Evolutionary conservation across 768 basidiomycete species (phyloP).

Genomic region (Phylloporus sp.): DNA sequence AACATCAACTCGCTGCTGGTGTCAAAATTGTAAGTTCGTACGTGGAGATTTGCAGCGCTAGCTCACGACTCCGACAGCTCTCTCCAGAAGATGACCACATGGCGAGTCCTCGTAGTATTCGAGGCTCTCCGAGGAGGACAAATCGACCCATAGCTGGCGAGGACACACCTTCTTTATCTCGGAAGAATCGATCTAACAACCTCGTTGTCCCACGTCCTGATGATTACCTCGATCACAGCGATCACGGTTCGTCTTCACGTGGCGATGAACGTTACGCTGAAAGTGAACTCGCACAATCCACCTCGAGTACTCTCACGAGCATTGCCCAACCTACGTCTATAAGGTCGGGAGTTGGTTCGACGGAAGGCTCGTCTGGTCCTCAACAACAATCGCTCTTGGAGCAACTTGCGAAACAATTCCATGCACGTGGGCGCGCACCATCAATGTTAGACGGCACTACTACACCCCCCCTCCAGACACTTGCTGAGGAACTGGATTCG

Average conservation of each 20-base stretch:
- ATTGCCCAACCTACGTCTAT: constrained; percentile 55
- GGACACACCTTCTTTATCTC: constrained; percentile 37
- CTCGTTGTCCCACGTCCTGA: constrained; percentile 42
- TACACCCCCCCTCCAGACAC: constrained; percentile 32
- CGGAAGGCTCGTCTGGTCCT: constrained; percentile 30
- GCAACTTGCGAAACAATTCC: constrained; percentile 55
- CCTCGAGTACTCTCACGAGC: constrained; percentile 38
- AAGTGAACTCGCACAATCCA: constrained; percentile 54
- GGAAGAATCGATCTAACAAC: constrained; percentile 38
- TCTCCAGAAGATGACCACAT: constrained; percentile 54
- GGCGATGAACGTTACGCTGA: constrained; percentile 48
- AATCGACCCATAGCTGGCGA: constrained; percentile 32
- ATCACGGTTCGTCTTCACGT: constrained; percentile 42
- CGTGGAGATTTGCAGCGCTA: background rate
- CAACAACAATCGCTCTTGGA: constrained; percentile 54
- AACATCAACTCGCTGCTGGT: constrained; percentile 75
- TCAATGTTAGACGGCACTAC: constrained; percentile 37
- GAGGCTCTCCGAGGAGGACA: constrained; percentile 60
- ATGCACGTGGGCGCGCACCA: constrained; percentile 42
- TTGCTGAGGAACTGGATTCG: constrained; percentile 36
- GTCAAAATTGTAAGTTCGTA: constrained; percentile 54
- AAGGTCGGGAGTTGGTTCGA: constrained; percentile 40
- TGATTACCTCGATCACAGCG: constrained; percentile 39
- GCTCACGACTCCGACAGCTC: constrained; percentile 42
- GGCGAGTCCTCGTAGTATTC: constrained; percentile 63